These are phyloP conservation scores for Pascua guehoae DNA, from an alignment of 1,284 basidiomycete species.

Conservation along the genomic window DNA sequence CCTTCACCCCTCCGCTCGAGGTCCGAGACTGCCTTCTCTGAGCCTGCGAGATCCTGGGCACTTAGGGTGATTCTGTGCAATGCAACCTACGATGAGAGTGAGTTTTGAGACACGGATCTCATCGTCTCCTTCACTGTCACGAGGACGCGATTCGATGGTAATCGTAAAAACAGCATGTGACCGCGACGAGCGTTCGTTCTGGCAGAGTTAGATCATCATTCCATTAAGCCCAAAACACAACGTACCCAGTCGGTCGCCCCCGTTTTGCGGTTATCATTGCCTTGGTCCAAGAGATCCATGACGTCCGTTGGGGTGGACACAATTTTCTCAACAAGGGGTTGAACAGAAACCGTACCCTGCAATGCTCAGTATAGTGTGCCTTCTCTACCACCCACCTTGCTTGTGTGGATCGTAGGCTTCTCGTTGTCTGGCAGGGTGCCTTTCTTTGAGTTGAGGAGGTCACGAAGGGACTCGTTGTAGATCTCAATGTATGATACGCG, in stretches of 20 bases:
- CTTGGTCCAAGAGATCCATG: slow-evolving; percentile 51
- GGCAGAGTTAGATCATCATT: background rate
- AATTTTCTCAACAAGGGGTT: slow-evolving; percentile 54
- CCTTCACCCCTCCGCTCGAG: slow-evolving; percentile 56
- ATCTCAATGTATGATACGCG: slow-evolving; percentile 59
- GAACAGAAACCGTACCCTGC: slow-evolving; percentile 51
- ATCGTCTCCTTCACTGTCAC: slow-evolving; percentile 34
- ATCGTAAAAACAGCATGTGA: slow-evolving; percentile 57
- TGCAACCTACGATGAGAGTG: slow-evolving; percentile 9
- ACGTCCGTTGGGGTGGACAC: slow-evolving; percentile 54
- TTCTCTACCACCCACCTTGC: slow-evolving; percentile 31
- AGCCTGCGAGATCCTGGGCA: slow-evolving; percentile 55
- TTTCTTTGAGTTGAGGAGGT: slow-evolving; percentile 50
- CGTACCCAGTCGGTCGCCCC: slow-evolving; percentile 57
- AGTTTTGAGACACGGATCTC: slow-evolving; percentile 46
- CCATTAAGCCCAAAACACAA: background rate
- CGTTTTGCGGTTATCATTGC: slow-evolving; percentile 53
- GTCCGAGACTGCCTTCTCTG: slow-evolving; percentile 56
- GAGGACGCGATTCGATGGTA: slow-evolving; percentile 46
- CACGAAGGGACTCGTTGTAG: slow-evolving; percentile 58
- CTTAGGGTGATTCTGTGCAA: no score
- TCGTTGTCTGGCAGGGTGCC: slow-evolving; percentile 36
- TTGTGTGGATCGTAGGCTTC: slow-evolving; percentile 43
- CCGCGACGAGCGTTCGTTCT: slow-evolving; percentile 55
- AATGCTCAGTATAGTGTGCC: background rate